Conservation (phyloP, 495 filamentous ascomycete species). For the Hypoxylon rickii region DNA sequence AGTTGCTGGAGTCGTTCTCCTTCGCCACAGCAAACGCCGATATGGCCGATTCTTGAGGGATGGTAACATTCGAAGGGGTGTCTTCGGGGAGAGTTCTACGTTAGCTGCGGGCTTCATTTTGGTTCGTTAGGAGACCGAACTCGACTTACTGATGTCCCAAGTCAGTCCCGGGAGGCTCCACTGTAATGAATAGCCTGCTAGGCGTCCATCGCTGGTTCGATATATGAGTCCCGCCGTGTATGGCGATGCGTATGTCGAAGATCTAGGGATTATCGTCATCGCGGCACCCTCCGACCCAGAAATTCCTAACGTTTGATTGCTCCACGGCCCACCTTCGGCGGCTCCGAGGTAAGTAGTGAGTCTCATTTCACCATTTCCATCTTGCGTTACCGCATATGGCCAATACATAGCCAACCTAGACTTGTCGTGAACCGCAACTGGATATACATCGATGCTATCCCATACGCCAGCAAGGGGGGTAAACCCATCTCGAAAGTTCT, state of each 20-base stretch:
- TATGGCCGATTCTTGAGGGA: constrained; percentile 1
- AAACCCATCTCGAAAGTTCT: constrained; percentile 4
- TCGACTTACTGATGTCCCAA: constrained; percentile 4
- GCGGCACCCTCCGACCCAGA: neutral
- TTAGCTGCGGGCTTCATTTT: neutral
- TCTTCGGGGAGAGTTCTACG: neutral
- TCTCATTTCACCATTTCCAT: neutral
- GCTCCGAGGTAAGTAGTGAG: constrained; percentile 1
- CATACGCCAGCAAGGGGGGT: neutral
- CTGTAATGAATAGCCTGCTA: constrained; percentile 1
- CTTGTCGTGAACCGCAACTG: neutral
- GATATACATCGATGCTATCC: neutral
- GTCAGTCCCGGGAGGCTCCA: neutral
- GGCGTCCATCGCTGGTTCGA: neutral
- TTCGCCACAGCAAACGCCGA: constrained; percentile 7
- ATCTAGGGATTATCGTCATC: constrained; percentile 1
- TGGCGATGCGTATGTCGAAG: neutral
- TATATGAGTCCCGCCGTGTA: neutral
- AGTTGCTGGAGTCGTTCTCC: neutral
- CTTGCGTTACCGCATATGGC: constrained; percentile 5
- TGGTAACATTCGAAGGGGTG: neutral
- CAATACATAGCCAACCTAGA: constrained; percentile 6
- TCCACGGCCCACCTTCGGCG: neutral
- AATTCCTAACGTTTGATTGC: neutral
- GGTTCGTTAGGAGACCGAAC: neutral